Percentiles rank a stretch among this genome's conserved stretches.
Evolutionary conservation across 2,329 filamentous ascomycete species (phyloP).

Genomic region (Colletotrichum liriopes): DNA sequence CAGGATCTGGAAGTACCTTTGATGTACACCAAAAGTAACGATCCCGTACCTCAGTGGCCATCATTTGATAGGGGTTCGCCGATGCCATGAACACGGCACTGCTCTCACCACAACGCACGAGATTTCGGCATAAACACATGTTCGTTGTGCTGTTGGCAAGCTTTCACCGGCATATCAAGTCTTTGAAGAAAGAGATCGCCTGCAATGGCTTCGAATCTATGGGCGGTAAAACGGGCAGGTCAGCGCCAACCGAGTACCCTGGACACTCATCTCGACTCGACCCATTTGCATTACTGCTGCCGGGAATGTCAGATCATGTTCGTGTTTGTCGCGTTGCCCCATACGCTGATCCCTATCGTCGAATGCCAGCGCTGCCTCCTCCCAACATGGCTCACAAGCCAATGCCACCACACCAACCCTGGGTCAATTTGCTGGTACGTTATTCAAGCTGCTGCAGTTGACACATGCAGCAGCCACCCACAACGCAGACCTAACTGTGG

Average conservation of each 20-base stretch:
- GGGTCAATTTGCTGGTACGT: slow-evolving; percentile 13
- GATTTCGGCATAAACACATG: not conserved
- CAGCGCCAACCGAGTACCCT: not conserved
- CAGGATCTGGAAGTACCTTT: slow-evolving; percentile 15
- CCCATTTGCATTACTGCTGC: not conserved
- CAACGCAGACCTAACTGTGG: slow-evolving; percentile 14
- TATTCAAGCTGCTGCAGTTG: slow-evolving; percentile 26
- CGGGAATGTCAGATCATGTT: slow-evolving; percentile 15
- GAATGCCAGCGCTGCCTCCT: not conserved
- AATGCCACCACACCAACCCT: not conserved
- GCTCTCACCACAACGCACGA: not conserved
- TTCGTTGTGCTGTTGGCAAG: not conserved
- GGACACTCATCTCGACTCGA: not conserved
- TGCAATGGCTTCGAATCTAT: slow-evolving; percentile 12
- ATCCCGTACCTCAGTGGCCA: slow-evolving; percentile 3
- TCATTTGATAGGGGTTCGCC: not conserved
- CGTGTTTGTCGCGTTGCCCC: slow-evolving; percentile 8
- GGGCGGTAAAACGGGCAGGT: slow-evolving; percentile 1
- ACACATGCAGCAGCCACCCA: slow-evolving; percentile 38
- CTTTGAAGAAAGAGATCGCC: not conserved
- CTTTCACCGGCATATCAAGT: not conserved
- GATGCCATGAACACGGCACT: not conserved
- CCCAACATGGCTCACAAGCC: not conserved
- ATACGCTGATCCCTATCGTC: slow-evolving; percentile 1
- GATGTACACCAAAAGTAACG: slow-evolving; percentile 11